Evolutionary conservation across 257 asterid species (phyloP).

Genomic region (Plantago ovata): DNA sequence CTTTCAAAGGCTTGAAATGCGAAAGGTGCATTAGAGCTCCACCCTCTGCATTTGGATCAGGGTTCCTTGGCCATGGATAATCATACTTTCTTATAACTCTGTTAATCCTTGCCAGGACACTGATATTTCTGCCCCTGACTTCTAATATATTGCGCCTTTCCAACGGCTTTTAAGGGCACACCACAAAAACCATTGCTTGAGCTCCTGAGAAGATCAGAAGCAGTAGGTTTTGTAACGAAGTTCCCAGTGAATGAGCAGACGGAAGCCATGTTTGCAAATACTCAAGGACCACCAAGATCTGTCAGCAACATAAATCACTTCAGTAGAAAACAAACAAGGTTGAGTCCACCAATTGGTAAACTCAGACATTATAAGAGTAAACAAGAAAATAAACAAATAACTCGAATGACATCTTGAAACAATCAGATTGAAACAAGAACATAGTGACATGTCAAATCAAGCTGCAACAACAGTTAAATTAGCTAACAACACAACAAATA

Average conservation of each 20-base stretch:
- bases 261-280: conserved; percentile 56
- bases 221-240: conserved; percentile 52
- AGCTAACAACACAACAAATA: no score
- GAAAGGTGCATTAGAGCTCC: conserved; percentile 88
- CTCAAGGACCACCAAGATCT: conserved; percentile 23
- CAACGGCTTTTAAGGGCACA: conserved; percentile 62
- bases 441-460: no score
- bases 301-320: conserved; percentile 13
- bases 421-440: not conserved
- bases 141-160: conserved; percentile 59
- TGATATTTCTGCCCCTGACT: conserved; percentile 42
- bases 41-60: conserved; percentile 86
- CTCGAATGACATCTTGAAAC: not conserved
- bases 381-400: not conserved
- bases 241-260: conserved; percentile 45
- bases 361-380: not conserved
- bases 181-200: conserved; percentile 58
- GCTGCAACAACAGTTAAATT: no score
- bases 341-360: conserved; percentile 3
- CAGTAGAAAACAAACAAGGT: conserved; percentile 5
- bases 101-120: conserved; percentile 60
- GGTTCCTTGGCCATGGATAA: conserved; percentile 81
- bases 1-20: conserved; percentile 86
- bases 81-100: conserved; percentile 73
- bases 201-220: conserved; percentile 76